Conservation (phyloP, 352 stramenopile genomes). For the Phytophthora fragariae region DNA sequence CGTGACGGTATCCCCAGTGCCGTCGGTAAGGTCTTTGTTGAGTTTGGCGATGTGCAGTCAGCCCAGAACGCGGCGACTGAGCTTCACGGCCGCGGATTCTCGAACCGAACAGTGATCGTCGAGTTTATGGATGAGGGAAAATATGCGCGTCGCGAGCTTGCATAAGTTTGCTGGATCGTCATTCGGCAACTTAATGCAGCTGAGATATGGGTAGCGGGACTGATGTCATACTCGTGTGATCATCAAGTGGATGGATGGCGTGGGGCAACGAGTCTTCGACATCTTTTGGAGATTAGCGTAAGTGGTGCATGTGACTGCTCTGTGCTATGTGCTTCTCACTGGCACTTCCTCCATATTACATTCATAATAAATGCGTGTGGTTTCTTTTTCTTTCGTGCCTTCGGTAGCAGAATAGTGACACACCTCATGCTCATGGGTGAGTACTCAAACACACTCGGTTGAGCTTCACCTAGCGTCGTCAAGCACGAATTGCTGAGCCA, state of each 20-base stretch:
- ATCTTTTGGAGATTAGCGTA: conserved; percentile 30
- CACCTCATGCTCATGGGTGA: not conserved
- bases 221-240: not conserved
- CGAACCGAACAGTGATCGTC: conserved; percentile 90
- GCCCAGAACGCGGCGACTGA: conserved; percentile 86
- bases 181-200: conserved; percentile 11
- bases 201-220: conserved; percentile 9
- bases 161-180: conserved; percentile 34
- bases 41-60: conserved; percentile 89
- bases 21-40: conserved; percentile 93
- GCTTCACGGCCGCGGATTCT: conserved; percentile 94
- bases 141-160: conserved; percentile 84
- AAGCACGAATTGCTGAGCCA: conserved; percentile 63
- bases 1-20: conserved; percentile 64
- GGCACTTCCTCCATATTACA: conserved; percentile 31
- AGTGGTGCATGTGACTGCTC: conserved; percentile 30
- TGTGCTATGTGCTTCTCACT: conserved; percentile 30
- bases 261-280: conserved; percentile 11
- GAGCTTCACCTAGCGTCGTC: conserved; percentile 23
- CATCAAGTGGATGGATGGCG: not conserved
- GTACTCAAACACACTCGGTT: not conserved
- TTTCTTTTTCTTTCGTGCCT: conserved; percentile 32
- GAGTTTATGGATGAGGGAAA: conserved; percentile 91
- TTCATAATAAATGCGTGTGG: conserved; percentile 50
- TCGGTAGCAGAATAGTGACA: conserved; percentile 14